phyloP scores from a whole-genome alignment of 352 stramenopile genomes.

The Phytopythium helicoides region DNA sequence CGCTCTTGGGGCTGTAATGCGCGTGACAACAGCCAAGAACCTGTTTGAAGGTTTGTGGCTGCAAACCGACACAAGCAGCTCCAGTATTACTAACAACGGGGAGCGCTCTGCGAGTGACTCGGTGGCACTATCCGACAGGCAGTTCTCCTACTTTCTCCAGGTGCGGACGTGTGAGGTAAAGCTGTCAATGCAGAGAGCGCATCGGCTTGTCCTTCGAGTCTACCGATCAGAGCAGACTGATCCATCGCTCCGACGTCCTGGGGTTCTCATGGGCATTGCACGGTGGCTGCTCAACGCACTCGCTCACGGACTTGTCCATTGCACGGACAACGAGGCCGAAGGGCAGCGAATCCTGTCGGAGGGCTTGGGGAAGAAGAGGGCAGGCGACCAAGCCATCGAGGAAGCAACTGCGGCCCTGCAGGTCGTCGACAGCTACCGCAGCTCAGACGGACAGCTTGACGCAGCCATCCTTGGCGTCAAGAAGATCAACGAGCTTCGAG shows the following conservation, averaged over 20 bases:
- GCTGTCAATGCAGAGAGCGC: slow-evolving; percentile 54
- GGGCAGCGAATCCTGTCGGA: slow-evolving; percentile 58
- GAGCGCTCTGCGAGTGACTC: slow-evolving; percentile 5
- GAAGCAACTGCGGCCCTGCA: slow-evolving; percentile 40
- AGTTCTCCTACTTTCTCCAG: slow-evolving; percentile 82
- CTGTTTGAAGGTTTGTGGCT: slow-evolving; percentile 82
- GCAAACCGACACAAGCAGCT: slow-evolving; percentile 10
- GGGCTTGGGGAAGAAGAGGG: slow-evolving; percentile 51
- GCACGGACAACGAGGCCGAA: slow-evolving; percentile 58
- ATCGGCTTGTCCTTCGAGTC: slow-evolving; percentile 46
- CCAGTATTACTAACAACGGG: slow-evolving; percentile 6
- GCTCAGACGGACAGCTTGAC: slow-evolving; percentile 48
- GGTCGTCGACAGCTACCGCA: slow-evolving; percentile 44
- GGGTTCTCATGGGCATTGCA: slow-evolving; percentile 55
- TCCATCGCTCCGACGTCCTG: slow-evolving; percentile 24
- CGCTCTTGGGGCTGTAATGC: slow-evolving; percentile 59
- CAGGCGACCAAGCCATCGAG: slow-evolving; percentile 40
- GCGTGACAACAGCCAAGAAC: slow-evolving; percentile 65
- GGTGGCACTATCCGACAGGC: slow-evolving; percentile 47
- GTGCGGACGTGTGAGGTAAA: slow-evolving; percentile 73
- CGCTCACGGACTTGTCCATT: slow-evolving; percentile 63
- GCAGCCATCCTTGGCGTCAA: slow-evolving; percentile 47
- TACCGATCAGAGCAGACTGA: slow-evolving; percentile 37
- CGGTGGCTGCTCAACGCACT: slow-evolving; percentile 72
- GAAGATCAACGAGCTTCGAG: slow-evolving; percentile 52